Conservation (phyloP, 805 yeast genomes). For the Wickerhamomyces bovis region DNA sequence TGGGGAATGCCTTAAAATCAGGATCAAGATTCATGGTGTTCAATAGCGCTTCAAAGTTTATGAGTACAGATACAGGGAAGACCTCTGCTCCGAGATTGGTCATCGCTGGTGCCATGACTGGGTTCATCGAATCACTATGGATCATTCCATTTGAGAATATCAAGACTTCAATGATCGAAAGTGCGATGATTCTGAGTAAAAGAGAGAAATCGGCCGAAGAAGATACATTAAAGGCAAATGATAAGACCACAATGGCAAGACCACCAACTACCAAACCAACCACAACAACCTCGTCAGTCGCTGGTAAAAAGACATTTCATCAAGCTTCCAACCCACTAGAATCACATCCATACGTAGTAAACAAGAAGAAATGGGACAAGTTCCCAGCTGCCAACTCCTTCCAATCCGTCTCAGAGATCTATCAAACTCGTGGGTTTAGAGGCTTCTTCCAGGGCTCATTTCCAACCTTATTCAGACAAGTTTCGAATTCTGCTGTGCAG, state of each 20-base stretch:
- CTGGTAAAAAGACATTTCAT: constrained; percentile 27
- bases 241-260: constrained; percentile 4
- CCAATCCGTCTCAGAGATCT: constrained; percentile 58
- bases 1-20: constrained; percentile 72
- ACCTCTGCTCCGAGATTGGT: constrained; percentile 76
- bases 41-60: constrained; percentile 64
- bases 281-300: neutral
- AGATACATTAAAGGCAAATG: neutral
- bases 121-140: constrained; percentile 72
- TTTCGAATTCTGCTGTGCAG: constrained; percentile 73
- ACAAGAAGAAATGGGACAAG: constrained; percentile 34
- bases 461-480: constrained; percentile 80
- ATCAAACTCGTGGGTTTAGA: constrained; percentile 59
- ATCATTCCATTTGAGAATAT: constrained; percentile 89
- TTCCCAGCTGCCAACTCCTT: constrained; percentile 49
- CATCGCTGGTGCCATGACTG: constrained; percentile 81
- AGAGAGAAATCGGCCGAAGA: constrained; percentile 13
- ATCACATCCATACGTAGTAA: constrained; percentile 26
- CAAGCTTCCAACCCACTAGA: constrained; percentile 15
- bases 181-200: constrained; percentile 35
- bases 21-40: constrained; percentile 67
- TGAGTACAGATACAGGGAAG: constrained; percentile 52
- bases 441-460: constrained; percentile 80
- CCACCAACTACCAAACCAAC: constrained; percentile 24
- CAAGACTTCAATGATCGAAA: constrained; percentile 75